A percentile compares a stretch with the other conserved stretches of the same genome.
Conservation (phyloP, 176 grass and related monocot genomes). For the Musa itinerans region DNA sequence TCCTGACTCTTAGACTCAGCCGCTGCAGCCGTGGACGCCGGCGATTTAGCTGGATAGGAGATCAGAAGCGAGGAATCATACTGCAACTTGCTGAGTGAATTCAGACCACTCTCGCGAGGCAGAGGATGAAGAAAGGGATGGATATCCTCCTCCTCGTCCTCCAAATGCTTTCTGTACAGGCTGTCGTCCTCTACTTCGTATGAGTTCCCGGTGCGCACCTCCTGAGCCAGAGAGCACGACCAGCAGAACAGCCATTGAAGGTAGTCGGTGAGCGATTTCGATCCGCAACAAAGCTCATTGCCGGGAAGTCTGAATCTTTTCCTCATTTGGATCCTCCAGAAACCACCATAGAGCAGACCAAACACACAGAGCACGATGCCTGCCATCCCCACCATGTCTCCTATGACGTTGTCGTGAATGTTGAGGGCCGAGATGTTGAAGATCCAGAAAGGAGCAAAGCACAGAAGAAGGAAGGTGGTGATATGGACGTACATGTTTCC, state of each 20-base stretch:
- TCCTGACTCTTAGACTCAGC: not conserved
- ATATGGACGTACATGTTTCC: conserved; percentile 64
- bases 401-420: conserved; percentile 35
- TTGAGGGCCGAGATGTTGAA: conserved; percentile 56
- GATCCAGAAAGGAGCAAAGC: conserved; percentile 63
- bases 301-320: conserved; percentile 33
- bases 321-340: conserved; percentile 77
- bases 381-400: conserved; percentile 33
- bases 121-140: not conserved
- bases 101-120: not conserved
- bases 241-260: conserved; percentile 72
- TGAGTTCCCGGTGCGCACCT: conserved; percentile 56
- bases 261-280: conserved; percentile 47
- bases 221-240: conserved; percentile 62
- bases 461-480: conserved; percentile 51
- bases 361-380: conserved; percentile 46
- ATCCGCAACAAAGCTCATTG: conserved; percentile 29
- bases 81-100: not conserved
- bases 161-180: conserved; percentile 26
- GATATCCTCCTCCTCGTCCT: not conserved
- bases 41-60: not conserved
- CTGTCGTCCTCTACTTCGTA: conserved; percentile 47
- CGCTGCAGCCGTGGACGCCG: not conserved
- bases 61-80: not conserved
- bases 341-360: conserved; percentile 62